Percentiles rank a stretch among this genome's conserved stretches.
Evolutionary conservation across 352 stramenopile genomes (phyloP).

Genomic region (Pythium plurisporium): DNA sequence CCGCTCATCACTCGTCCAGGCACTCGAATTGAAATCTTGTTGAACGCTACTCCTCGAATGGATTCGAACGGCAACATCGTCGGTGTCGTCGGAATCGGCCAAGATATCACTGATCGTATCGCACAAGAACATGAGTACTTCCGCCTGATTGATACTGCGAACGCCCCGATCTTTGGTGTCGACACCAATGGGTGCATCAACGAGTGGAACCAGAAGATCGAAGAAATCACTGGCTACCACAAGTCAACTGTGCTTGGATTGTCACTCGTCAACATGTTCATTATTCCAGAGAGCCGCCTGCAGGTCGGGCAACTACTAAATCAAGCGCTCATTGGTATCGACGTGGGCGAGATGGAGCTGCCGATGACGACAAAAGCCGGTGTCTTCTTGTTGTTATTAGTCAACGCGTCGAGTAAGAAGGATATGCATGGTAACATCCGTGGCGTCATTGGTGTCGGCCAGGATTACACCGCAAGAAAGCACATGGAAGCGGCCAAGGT

Average conservation of each 20-base stretch:
- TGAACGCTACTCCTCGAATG: conserved; percentile 71
- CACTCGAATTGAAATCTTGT: conserved; percentile 65
- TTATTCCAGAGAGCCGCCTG: conserved; percentile 62
- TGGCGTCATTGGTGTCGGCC: conserved; percentile 89
- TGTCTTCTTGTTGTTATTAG: conserved; percentile 59
- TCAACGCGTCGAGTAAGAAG: conserved; percentile 85
- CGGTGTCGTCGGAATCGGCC: conserved; percentile 75
- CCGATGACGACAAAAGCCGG: conserved; percentile 78
- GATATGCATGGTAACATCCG: conserved; percentile 91
- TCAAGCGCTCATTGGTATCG: conserved; percentile 76
- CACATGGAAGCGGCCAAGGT: conserved; percentile 85
- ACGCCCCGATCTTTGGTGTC: conserved; percentile 79
- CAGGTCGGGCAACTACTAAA: conserved; percentile 72
- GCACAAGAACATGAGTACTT: conserved; percentile 81
- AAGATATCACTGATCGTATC: conserved; percentile 79
- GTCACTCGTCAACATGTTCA: conserved; percentile 77
- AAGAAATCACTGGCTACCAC: conserved; percentile 85
- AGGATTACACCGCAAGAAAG: conserved; percentile 90
- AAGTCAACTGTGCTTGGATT: conserved; percentile 65
- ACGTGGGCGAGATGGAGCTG: conserved; percentile 87
- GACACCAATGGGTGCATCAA: conserved; percentile 79
- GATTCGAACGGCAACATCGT: conserved; percentile 58
- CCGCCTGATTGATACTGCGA: conserved; percentile 76
- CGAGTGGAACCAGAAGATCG: conserved; percentile 93
- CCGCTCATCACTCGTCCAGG: conserved; percentile 77